Evolutionary conservation across 2,329 filamentous ascomycete genomes (phyloP), one percentile per base, ranked within the genome.

Genomic region (Aulographum hederae): DNA sequence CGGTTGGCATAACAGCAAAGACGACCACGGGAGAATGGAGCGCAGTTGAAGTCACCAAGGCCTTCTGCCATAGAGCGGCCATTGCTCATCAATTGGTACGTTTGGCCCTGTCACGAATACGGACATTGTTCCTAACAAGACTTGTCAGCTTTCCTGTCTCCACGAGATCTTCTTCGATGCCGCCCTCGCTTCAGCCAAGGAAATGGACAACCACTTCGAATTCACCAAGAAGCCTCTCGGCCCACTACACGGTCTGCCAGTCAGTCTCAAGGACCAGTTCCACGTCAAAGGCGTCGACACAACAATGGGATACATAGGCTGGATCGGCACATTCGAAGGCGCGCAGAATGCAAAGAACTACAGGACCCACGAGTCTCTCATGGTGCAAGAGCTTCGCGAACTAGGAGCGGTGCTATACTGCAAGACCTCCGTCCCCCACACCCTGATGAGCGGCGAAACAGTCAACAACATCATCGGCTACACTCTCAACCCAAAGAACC

Each of bases 291-390:
- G 52, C n/a, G 54, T 58, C 18, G 58, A 61, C 32, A 61, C 55
- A 20, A 50, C 48, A 1, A 53, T 75, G 58, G 71, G 69, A 10
- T 76, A 74, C 42, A 57, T 74, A 16, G 68, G 70, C n/a, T 72
- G 69, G 61, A 65, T 75, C n/a, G 65, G 63, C 5, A 67, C 65
- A 0, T 67, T 72, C 39, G 51, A 74, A 47, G 69, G 65, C 31
- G 51, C 58, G 26, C 60, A 60, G 36, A 58, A 54, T 3, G 64
- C 53, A 36, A 61, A 55, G 19, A 65, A 54, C 43, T 67, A 54
- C 52, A 51, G 49, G 46, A 46, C 57, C 26, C 62, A 61, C 39
- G 59, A 77, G 48, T 71, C 65, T 30, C 61, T 73, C 38, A 61
- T 74, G 43, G 67, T 72, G 3, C 51, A 48, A 16, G 63, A 69